These are phyloP conservation scores for Fomitopsis serialis DNA, from an alignment of 768 basidiomycete species.

Conservation along the genomic window DNA sequence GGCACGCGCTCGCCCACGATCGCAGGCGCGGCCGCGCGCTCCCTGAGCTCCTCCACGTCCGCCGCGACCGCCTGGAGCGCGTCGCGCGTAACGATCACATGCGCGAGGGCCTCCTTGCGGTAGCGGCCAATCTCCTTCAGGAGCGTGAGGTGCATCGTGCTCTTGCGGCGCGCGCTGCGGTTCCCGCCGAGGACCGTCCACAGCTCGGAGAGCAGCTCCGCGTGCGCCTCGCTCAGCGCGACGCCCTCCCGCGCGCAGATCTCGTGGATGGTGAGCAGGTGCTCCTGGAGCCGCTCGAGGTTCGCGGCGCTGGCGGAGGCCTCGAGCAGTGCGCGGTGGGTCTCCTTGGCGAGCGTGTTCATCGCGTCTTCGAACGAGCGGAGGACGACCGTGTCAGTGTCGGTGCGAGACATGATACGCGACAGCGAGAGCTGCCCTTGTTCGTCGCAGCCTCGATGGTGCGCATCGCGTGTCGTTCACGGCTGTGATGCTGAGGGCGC, in stretches of 20 bases:
- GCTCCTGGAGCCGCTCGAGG: slow-evolving; percentile 59
- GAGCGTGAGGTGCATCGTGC: slow-evolving; percentile 45
- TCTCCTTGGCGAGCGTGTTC: slow-evolving; percentile 46
- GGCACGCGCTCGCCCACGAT: slow-evolving; percentile 56
- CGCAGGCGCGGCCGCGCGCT: slow-evolving; percentile 65
- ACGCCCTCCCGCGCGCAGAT: slow-evolving; percentile 54
- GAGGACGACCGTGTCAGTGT: slow-evolving; percentile 32
- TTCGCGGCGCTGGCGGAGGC: slow-evolving; percentile 51
- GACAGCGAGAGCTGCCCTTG: slow-evolving; percentile 15
- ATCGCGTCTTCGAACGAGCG: slow-evolving; percentile 59
- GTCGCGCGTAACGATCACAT: slow-evolving; percentile 62
- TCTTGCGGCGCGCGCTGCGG: slow-evolving; percentile 38
- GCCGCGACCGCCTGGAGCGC: slow-evolving; percentile 58
- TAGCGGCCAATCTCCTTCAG: slow-evolving; percentile 52
- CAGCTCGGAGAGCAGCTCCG: slow-evolving; percentile 55
- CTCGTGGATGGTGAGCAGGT: slow-evolving; percentile 51
- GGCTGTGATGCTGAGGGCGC: slow-evolving; percentile 56
- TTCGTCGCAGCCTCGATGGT: slow-evolving; percentile 39
- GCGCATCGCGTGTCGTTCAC: slow-evolving; percentile 64
- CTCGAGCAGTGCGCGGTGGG: slow-evolving; percentile 60
- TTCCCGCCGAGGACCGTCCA: slow-evolving; percentile 73
- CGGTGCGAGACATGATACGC: slow-evolving; percentile 23
- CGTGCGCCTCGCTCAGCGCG: slow-evolving; percentile 36
- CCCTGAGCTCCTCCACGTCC: slow-evolving; percentile 74
- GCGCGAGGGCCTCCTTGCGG: slow-evolving; percentile 54